Evolutionary conservation across 1,284 basidiomycete genomes (phyloP).

Genomic region (Salmacisia buchloeana): DNA sequence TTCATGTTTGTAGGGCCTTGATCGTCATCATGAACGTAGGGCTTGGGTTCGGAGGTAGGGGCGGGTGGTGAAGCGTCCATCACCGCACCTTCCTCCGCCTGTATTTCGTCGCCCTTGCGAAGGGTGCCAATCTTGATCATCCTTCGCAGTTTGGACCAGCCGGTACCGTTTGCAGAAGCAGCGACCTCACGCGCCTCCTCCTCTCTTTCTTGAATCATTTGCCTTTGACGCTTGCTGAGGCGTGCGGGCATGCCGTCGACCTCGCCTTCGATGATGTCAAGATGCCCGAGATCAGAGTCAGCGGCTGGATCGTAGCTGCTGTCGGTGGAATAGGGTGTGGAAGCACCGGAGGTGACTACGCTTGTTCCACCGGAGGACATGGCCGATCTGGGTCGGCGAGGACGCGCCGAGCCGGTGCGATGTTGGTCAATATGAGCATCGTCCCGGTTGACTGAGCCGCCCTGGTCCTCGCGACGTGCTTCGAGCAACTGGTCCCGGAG

Average conservation of each 20-base stretch:
- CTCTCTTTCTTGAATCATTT: conserved; percentile 10
- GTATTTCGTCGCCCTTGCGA: neutral
- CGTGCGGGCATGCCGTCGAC: conserved; percentile 44
- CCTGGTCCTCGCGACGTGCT: conserved; percentile 22
- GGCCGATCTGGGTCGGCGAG: conserved; percentile 12
- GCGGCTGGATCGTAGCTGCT: conserved; percentile 42
- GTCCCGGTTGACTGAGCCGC: too few species aligned
- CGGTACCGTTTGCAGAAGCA: conserved; percentile 12
- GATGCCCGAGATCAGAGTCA: conserved; percentile 42
- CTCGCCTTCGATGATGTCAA: conserved; percentile 46
- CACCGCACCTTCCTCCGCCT: neutral
- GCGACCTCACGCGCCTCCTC: conserved; percentile 16
- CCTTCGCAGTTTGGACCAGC: conserved; percentile 41
- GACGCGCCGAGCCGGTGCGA: too few species aligned
- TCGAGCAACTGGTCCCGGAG: conserved; percentile 40
- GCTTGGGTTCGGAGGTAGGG: neutral
- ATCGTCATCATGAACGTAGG: conserved; percentile 17
- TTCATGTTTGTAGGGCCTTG: conserved; percentile 45
- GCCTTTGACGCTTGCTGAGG: conserved; percentile 4
- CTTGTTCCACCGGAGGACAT: neutral
- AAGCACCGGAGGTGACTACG: conserved; percentile 23
- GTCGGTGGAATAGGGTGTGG: conserved; percentile 32
- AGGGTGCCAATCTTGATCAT: conserved; percentile 10
- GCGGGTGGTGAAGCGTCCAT: neutral
- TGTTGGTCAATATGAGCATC: too few species aligned